Conservation (phyloP, 108 stramenopile genomes). For the Schizochytrium sp. region DNA sequence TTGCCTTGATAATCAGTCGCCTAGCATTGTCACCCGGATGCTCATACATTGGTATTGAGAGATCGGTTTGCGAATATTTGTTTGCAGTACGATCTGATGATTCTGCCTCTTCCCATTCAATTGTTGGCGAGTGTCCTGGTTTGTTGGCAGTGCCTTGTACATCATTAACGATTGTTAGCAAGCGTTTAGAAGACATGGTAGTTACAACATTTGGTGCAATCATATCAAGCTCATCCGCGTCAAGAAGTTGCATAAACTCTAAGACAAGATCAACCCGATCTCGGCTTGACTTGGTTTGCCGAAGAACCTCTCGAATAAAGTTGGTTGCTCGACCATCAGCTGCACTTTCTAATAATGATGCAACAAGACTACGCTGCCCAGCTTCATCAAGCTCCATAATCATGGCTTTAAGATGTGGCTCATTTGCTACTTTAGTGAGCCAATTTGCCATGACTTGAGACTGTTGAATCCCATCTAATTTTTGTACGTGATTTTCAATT, state of each 20-base stretch:
- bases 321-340: conserved; percentile 1
- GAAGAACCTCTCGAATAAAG: conserved; percentile 26
- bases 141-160: not conserved
- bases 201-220: conserved; percentile 22
- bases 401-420: not conserved
- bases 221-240: conserved; percentile 16
- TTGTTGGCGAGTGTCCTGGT: not conserved
- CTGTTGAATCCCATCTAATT: conserved; percentile 21
- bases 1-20: not conserved
- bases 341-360: conserved; percentile 18
- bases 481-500: not conserved
- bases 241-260: conserved; percentile 44
- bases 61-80: not conserved
- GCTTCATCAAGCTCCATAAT: conserved; percentile 10
- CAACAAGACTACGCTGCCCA: conserved; percentile 6
- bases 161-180: not conserved
- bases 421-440: not conserved
- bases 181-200: not conserved
- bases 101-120: not conserved
- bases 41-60: not conserved
- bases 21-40: not conserved
- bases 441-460: conserved; percentile 13
- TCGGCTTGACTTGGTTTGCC: not conserved
- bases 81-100: not conserved
- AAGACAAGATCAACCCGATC: conserved; percentile 35